These are phyloP conservation scores for Tetragonia tetragonoides DNA, from an alignment of 148 eudicot genomes.

Conservation along the genomic window DNA sequence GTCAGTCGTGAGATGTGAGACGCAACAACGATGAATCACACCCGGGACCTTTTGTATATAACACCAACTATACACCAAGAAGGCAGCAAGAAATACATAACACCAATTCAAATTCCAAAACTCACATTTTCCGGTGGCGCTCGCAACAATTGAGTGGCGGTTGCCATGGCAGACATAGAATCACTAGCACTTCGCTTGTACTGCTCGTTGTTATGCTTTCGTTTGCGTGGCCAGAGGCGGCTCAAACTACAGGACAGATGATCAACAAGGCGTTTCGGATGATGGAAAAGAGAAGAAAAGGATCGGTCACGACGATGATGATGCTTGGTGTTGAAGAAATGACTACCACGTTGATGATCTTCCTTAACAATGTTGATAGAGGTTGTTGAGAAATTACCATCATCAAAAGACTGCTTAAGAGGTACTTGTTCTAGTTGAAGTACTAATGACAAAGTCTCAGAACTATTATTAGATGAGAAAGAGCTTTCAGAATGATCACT, in stretches of 20 bases:
- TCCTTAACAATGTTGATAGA: neutral
- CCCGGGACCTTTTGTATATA: no score
- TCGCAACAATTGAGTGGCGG: slow-evolving; percentile 4
- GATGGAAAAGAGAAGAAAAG: neutral
- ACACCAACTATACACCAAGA: no score
- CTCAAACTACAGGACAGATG: neutral
- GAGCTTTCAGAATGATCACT: slow-evolving; percentile 14
- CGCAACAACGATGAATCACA: no score
- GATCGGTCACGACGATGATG: neutral
- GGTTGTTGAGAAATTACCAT: neutral
- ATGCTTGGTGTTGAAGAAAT: neutral
- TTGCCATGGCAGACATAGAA: slow-evolving; percentile 9
- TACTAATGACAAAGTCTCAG: neutral
- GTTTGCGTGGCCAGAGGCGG: no score
- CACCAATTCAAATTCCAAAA: neutral
- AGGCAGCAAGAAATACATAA: neutral
- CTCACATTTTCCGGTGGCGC: slow-evolving; percentile 6
- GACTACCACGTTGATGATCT: neutral
- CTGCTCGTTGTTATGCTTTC: neutral
- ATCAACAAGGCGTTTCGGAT: neutral
- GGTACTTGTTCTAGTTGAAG: neutral
- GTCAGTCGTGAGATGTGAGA: no score
- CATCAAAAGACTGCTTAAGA: neutral
- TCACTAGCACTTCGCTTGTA: neutral
- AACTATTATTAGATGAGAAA: slow-evolving; percentile 14